A percentile compares a stretch with the other conserved stretches of the same genome.
phyloP scores from a whole-genome alignment of 2,329 filamentous ascomycete genomes.

The Arthrinium puccinioides region DNA sequence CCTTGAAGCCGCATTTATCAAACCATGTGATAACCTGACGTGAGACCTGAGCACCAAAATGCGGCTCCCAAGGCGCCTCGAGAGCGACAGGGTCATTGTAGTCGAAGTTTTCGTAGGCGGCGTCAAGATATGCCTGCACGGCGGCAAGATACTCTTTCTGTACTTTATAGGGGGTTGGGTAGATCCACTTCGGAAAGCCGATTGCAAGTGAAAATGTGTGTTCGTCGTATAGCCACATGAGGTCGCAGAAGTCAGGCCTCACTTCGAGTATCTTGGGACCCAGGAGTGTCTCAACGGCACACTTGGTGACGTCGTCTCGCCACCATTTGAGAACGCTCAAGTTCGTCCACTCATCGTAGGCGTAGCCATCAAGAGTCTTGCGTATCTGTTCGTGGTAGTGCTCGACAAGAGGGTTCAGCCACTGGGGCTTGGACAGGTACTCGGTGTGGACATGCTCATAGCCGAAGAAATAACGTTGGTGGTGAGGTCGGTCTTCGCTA shows the following conservation, averaged over 20 bases:
- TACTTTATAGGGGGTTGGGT: slow-evolving; percentile 5
- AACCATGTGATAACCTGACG: slow-evolving; percentile 13
- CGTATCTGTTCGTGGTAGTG: slow-evolving; percentile 13
- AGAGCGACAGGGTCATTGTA: slow-evolving; percentile 4
- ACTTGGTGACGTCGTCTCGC: background rate
- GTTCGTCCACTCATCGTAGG: background rate
- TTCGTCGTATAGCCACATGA: slow-evolving; percentile 16
- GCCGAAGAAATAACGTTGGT: background rate
- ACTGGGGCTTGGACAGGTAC: background rate
- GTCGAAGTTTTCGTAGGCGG: slow-evolving; percentile 9
- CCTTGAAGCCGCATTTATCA: slow-evolving; percentile 9
- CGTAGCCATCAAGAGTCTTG: background rate
- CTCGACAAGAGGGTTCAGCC: slow-evolving; percentile 5
- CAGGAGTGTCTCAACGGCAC: slow-evolving; percentile 8
- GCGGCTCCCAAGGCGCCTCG: slow-evolving; percentile 18
- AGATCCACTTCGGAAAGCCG: slow-evolving; percentile 14
- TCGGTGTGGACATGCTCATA: background rate
- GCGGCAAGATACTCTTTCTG: slow-evolving; percentile 10
- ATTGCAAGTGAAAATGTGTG: slow-evolving; percentile 10
- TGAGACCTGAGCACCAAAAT: slow-evolving; percentile 14
- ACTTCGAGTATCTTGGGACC: slow-evolving; percentile 14
- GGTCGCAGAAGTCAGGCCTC: slow-evolving; percentile 14
- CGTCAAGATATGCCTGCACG: slow-evolving; percentile 5
- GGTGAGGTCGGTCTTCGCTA: slow-evolving; percentile 7
- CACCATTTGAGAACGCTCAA: background rate